A percentile compares a stretch with the other conserved stretches of the same genome.
phyloP scores from a whole-genome alignment of 108 stramenopile genomes.

The Nannochloropsis gaditana region DNA sequence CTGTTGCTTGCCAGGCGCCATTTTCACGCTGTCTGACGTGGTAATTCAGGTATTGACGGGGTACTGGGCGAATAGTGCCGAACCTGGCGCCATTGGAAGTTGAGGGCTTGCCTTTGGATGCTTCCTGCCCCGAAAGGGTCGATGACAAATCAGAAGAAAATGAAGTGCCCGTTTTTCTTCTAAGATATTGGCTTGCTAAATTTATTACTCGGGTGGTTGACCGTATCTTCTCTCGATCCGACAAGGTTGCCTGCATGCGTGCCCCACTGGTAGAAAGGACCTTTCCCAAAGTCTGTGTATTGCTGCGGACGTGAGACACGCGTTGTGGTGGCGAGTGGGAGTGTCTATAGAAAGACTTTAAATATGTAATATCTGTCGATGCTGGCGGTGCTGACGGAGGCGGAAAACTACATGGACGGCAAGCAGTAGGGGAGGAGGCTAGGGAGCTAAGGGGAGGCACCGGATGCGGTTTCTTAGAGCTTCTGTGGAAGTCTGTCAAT shows the following conservation, averaged over 20 bases:
- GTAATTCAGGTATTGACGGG: not conserved
- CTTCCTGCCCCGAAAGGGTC: not conserved
- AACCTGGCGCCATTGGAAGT: not conserved
- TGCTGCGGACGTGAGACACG: slow-evolving; percentile 11
- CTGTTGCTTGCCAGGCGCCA: slow-evolving; percentile 15
- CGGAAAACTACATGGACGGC: not conserved
- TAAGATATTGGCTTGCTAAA: not conserved
- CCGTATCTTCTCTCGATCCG: not conserved
- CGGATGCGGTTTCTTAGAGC: not conserved
- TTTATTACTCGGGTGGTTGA: not conserved
- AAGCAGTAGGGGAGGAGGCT: not conserved
- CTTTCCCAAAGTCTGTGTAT: slow-evolving; percentile 8
- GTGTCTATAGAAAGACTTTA: not conserved
- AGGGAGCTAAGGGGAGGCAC: not conserved
- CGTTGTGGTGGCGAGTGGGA: not conserved
- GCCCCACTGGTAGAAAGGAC: not conserved
- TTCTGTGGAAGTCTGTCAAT: not conserved
- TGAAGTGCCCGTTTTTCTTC: not conserved
- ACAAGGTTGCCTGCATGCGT: not conserved
- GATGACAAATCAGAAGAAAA: not conserved
- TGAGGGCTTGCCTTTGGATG: not conserved
- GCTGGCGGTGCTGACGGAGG: slow-evolving; percentile 6
- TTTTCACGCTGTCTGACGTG: slow-evolving; percentile 16
- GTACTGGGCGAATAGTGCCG: not conserved
- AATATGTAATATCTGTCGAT: not conserved